Conservation (phyloP, 179 eudicot genomes). For the Sideroxylon spinosum region DNA sequence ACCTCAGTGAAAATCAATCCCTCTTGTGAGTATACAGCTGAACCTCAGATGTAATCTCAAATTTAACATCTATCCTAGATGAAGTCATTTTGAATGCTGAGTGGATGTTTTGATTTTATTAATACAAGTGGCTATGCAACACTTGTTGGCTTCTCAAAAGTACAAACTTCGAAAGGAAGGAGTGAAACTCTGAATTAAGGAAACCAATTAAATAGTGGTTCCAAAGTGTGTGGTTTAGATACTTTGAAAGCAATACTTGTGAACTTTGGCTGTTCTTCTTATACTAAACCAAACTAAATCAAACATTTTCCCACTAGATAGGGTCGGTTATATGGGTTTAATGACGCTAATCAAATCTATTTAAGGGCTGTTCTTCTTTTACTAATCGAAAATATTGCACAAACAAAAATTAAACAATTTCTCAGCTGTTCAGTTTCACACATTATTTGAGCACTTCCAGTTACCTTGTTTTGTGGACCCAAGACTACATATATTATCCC, state of each 20-base stretch:
- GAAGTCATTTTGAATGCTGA: background rate
- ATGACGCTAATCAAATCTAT: no score
- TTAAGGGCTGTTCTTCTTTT: background rate
- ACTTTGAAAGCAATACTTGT: background rate
- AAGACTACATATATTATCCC: background rate
- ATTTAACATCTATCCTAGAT: background rate
- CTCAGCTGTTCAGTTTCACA: background rate
- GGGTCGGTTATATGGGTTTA: no score
- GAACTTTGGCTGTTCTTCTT: background rate
- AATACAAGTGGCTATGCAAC: constrained; percentile 1
- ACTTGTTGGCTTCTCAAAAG: constrained; percentile 1
- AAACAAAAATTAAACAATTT: background rate
- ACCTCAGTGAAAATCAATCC: constrained; percentile 98
- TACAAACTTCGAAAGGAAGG: background rate
- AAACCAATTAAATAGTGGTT: background rate
- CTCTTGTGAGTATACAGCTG: constrained; percentile 64
- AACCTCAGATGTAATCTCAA: background rate
- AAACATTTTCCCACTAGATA: no score
- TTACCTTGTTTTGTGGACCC: background rate
- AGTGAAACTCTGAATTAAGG: background rate
- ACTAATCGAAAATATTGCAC: background rate
- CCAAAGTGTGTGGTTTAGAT: background rate
- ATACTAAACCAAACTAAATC: background rate
- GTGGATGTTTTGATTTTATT: background rate
- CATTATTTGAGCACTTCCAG: background rate